Base-by-base conservation (phyloP, 2,329 filamentous ascomycete genomes). In the Colletotrichum gloeosporioides region DNA sequence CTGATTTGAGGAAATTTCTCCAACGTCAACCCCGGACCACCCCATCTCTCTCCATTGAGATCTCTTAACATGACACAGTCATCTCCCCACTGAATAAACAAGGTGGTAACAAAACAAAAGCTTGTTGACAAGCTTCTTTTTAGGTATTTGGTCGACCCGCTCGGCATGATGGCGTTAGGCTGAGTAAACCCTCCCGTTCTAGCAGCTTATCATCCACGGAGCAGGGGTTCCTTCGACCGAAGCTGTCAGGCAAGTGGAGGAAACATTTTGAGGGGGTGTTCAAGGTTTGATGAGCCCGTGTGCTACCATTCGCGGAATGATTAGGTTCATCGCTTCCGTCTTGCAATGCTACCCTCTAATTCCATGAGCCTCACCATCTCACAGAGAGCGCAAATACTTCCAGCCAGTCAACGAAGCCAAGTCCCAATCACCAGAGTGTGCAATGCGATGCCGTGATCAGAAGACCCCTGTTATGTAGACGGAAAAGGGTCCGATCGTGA, bases 1-100 rank as follows among this genome's bases (percentile, higher is more conserved):
- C 70, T 76, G 63, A 73, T 76, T 76, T 57, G 73, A 76, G 73
- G 73, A 73, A 76, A 73, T 68, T 69, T 73, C 62, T 31, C 73
- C 55, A 67, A 66, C 25, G 25, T 13, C 15, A 27, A 55, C 62
- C 68, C 73, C 68, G 73, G 53, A 66, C 73, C 53, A 64, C 70
- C 68, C 69, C 31, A 72, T 34, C n/a, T 13, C 55, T 64, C 55
- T 64, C n/a, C 53, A 31, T 72, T 34, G 36, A 68, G 34, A 44
- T 27, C 25, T 31, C 61, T 72, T 16, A 67, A 75, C 62, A 62
- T 72, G 73, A 63, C 53, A 75, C 69, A 68, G 13, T 44, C 18
- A 25, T 31, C 16, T 32, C 73, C 55, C 73, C 62, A 39, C 73
- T 12, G 4, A 75, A 75, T 63, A 71, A 65, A 55, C 53, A 63